These are phyloP conservation scores for Leccinum huronense DNA, from an alignment of 1,284 basidiomycete species.

Conservation along the genomic window DNA sequence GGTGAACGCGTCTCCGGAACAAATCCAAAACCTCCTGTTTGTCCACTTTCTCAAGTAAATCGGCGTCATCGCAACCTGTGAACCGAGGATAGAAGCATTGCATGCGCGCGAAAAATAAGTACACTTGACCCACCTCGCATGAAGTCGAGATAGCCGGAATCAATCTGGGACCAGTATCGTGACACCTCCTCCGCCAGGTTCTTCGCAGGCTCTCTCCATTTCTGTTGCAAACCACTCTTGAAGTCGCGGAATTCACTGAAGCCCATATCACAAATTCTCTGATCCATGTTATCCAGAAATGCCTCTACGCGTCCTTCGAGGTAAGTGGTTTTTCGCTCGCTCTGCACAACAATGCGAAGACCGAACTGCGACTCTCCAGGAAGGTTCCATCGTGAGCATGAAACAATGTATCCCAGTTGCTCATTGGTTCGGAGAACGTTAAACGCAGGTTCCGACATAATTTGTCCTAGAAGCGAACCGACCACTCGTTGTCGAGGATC, in stretches of 20 bases:
- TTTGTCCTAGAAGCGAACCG: slow-evolving; percentile 67
- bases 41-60: slow-evolving; percentile 43
- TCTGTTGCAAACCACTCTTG: slow-evolving; percentile 57
- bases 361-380: slow-evolving; percentile 70
- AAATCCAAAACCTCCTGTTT: slow-evolving; percentile 80
- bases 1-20: slow-evolving; percentile 72
- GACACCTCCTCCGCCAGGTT: slow-evolving; percentile 65
- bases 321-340: slow-evolving; percentile 81
- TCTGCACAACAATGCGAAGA: slow-evolving; percentile 88
- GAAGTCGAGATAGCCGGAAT: slow-evolving; percentile 70
- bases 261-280: slow-evolving; percentile 56
- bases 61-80: slow-evolving; percentile 28
- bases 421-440: slow-evolving; percentile 93
- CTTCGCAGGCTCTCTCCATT: slow-evolving; percentile 75
- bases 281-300: slow-evolving; percentile 76
- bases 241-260: slow-evolving; percentile 66
- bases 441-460: slow-evolving; percentile 90
- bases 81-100: not conserved
- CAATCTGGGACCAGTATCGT: slow-evolving; percentile 70
- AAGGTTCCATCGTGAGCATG: slow-evolving; percentile 53
- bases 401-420: slow-evolving; percentile 93
- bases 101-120: not conserved
- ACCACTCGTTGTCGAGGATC: slow-evolving; percentile 60
- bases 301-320: slow-evolving; percentile 87
- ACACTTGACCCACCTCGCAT: slow-evolving; percentile 47